Evolutionary conservation across 2,329 filamentous ascomycete genomes (phyloP).

Genomic region (Aspergillus fijiensis): DNA sequence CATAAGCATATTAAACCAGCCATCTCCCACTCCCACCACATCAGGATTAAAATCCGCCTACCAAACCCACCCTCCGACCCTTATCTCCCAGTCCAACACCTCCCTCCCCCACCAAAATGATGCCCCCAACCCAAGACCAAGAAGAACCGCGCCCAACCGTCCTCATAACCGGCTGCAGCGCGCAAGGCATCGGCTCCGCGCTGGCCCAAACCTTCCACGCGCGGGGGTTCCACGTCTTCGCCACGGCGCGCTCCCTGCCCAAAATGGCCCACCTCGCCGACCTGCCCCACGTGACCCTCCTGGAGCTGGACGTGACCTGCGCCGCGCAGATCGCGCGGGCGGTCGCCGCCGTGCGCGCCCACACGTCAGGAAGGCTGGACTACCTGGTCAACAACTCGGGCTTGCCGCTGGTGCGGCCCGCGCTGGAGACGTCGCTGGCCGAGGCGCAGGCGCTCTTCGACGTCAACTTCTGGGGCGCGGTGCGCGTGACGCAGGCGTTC

Average conservation of each 20-base stretch:
- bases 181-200: conserved; percentile 41
- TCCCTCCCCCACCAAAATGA: not conserved
- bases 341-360: conserved; percentile 21
- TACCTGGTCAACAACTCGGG: conserved; percentile 49
- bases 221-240: conserved; percentile 40
- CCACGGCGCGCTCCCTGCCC: conserved; percentile 34
- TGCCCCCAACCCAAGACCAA: not conserved
- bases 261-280: conserved; percentile 31
- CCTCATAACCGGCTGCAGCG: conserved; percentile 43
- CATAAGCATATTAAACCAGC: too few species aligned
- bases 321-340: conserved; percentile 31
- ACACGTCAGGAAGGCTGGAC: conserved; percentile 38
- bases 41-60: too few species aligned
- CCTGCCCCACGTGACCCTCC: conserved; percentile 25
- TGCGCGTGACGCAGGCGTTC: conserved; percentile 43
- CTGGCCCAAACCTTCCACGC: conserved; percentile 38
- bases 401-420: conserved; percentile 32
- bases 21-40: too few species aligned
- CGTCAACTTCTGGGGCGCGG: conserved; percentile 43
- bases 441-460: conserved; percentile 42
- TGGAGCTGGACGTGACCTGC: conserved; percentile 35
- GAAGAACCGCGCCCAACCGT: conserved; percentile 10
- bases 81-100: not conserved
- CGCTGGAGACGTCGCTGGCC: conserved; percentile 38
- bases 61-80: not conserved